Base-by-base conservation (phyloP, 2,329 filamentous ascomycete species). In the Clarireedia monteithiana region DNA sequence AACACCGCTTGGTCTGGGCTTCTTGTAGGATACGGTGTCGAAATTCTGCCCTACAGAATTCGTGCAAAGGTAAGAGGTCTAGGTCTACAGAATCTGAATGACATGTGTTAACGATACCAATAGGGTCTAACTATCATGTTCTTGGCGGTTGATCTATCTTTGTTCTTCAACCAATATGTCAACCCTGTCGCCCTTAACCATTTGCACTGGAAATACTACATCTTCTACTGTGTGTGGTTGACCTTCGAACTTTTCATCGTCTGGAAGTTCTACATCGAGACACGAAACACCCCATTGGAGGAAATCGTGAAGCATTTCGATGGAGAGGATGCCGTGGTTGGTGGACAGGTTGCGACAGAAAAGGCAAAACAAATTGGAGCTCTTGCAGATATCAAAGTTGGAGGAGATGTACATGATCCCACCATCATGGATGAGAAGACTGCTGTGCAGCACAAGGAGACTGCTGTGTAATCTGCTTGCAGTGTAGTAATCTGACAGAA, bases 261-360 rank as follows among this genome's bases (percentile, higher is more conserved):
- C 27, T 68, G 59, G 49, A 62, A 65, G 52, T 68, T 66, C 65
- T 74, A 71, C 62, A 67, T 73, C 56, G 73, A 75, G 62, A 75
- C 73, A 27, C 63, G 69, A 15, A 72, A 73, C 63, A 73, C 72
- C 6, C 68, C 73, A 42, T 68, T 75, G 26, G 73, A 75, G 62
- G 72, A 75, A 57, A 75, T 75, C 55, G 73, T 73, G 49, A 73
- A 71, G 62, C 68, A 71, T 61, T 75, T 75, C 53, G 73, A 75
- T 61, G 72, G 72, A 20, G 72, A 76, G 6, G 66, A 67, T 48
- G 74, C 73, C n/a, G 46, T 56, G 15, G 48, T 58, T 17, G 57
- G 57, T 24, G 57, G 57, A n/a, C 52, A 48, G 30, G 57, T 17
- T 24, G 57, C 57, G 9, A 58, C 57, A 20, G 57, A 53, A 23